Percentiles rank a stretch among this genome's conserved stretches.
phyloP scores from a whole-genome alignment of 257 asterid species.

The Haberlea rhodopensis region DNA sequence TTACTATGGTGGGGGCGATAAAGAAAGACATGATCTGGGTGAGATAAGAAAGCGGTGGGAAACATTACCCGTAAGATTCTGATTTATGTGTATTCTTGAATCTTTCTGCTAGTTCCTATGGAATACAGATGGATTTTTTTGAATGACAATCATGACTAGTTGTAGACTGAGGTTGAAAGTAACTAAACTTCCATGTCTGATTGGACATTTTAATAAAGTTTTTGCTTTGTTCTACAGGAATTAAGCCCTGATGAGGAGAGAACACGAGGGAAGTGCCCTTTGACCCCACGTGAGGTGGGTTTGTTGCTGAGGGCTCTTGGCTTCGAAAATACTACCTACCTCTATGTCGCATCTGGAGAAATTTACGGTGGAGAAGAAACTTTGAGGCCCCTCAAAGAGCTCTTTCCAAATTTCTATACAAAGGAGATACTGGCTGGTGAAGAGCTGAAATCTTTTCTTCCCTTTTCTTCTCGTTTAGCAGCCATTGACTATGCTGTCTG shows the following conservation, averaged over 20 bases:
- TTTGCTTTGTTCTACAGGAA: constrained; percentile 49
- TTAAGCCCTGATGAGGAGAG: constrained; percentile 93
- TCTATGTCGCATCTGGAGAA: constrained; percentile 98
- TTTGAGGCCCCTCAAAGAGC: constrained; percentile 83
- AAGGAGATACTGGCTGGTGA: constrained; percentile 87
- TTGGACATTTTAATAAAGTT: constrained; percentile 14
- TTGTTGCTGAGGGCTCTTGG: constrained; percentile 94
- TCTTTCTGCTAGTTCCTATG: too few relatives aligned
- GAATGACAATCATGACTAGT: constrained; percentile 12
- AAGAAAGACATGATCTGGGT: constrained; percentile 57
- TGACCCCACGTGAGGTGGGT: constrained; percentile 97
- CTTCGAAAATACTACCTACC: constrained; percentile 73
- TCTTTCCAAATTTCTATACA: constrained; percentile 89
- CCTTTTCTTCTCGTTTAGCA: constrained; percentile 93
- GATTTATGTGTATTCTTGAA: too few relatives aligned
- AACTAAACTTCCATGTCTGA: not conserved
- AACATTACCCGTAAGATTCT: too few relatives aligned
- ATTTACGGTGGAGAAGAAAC: constrained; percentile 98
- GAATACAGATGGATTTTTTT: too few relatives aligned
- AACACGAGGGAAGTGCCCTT: constrained; percentile 91
- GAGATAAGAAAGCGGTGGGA: constrained; percentile 72
- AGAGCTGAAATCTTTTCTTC: constrained; percentile 71
- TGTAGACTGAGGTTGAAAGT: constrained; percentile 14
- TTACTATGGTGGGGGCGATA: constrained; percentile 73
- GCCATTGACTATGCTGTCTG: constrained; percentile 90